Conservation (phyloP, 2,329 filamentous ascomycete genomes). For the Colletotrichum agaves region DNA sequence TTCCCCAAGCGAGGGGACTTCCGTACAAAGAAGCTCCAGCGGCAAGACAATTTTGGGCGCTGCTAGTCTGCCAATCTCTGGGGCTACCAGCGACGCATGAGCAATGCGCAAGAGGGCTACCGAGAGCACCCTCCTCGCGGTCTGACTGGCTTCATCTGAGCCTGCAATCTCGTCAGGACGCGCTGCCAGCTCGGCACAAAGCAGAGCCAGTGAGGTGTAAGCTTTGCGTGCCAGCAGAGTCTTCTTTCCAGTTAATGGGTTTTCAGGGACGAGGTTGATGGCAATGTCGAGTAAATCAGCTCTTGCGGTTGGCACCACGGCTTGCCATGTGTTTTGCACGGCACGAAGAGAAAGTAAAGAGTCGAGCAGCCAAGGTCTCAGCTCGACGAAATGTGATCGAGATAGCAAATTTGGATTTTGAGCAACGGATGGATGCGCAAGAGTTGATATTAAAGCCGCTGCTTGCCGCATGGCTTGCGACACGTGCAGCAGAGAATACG, state of each 20-base stretch:
- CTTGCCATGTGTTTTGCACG: slow-evolving; percentile 52
- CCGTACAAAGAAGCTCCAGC: slow-evolving; percentile 49
- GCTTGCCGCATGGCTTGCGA: slow-evolving; percentile 61
- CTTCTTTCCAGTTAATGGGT: slow-evolving; percentile 2
- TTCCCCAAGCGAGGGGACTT: slow-evolving; percentile 45
- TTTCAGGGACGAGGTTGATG: slow-evolving; percentile 23
- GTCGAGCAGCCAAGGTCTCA: slow-evolving; percentile 62
- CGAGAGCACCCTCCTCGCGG: slow-evolving; percentile 50
- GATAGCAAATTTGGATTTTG: slow-evolving; percentile 47
- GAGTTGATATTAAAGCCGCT: slow-evolving; percentile 54
- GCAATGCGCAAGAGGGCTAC: slow-evolving; percentile 52
- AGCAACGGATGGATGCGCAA: slow-evolving; percentile 53
- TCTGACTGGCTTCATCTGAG: slow-evolving; percentile 41
- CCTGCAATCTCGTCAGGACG: slow-evolving; percentile 46
- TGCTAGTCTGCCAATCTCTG: slow-evolving; percentile 52
- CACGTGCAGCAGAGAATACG: slow-evolving; percentile 52
- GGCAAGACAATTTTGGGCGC: slow-evolving; percentile 56
- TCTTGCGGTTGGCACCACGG: slow-evolving; percentile 32
- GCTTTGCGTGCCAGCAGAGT: slow-evolving; percentile 48
- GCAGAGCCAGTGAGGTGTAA: slow-evolving; percentile 51
- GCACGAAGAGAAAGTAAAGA: slow-evolving; percentile 55
- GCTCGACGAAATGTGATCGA: slow-evolving; percentile 51
- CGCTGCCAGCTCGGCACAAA: slow-evolving; percentile 55
- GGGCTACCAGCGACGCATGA: slow-evolving; percentile 45
- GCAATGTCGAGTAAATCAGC: slow-evolving; percentile 22